Conservation (phyloP, 2,329 filamentous ascomycete genomes). For the Diaporthe longicolla region DNA sequence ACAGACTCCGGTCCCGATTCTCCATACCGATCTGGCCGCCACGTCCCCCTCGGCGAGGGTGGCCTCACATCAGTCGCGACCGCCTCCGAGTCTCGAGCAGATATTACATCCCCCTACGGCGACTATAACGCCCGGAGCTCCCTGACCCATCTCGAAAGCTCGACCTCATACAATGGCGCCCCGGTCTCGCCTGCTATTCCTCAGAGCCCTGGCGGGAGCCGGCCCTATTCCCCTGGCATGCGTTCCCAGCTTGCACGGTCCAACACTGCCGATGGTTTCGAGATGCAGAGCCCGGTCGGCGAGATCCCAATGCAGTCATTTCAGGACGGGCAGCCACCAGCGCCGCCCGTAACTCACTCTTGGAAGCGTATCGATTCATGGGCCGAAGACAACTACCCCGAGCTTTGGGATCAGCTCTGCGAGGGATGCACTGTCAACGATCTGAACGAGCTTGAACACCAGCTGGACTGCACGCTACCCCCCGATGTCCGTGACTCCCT, state of each 20-base stretch:
- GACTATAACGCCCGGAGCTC: conserved; percentile 76
- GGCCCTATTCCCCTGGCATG: conserved; percentile 92
- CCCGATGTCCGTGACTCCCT: conserved; percentile 94
- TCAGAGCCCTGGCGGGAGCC: conserved; percentile 70
- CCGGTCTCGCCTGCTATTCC: conserved; percentile 62
- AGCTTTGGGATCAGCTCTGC: conserved; percentile 92
- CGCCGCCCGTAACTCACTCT: conserved; percentile 88
- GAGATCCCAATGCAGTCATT: conserved; percentile 99
- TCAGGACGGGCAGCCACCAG: conserved; percentile 88
- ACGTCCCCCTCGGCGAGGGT: conserved; percentile 84
- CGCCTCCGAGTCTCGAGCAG: conserved; percentile 88
- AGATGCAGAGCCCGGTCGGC: conserved; percentile 76
- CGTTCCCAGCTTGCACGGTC: conserved; percentile 81
- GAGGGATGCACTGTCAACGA: conserved; percentile 95
- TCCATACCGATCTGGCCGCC: conserved; percentile 89
- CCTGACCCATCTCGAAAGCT: conserved; percentile 64
- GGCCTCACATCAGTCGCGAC: conserved; percentile 87
- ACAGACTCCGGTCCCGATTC: conserved; percentile 95
- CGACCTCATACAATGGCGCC: conserved; percentile 73
- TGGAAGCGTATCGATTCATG: conserved; percentile 96
- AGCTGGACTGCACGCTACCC: conserved; percentile 93
- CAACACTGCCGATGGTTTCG: conserved; percentile 75
- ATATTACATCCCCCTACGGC: conserved; percentile 83
- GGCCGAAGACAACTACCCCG: conserved; percentile 95
- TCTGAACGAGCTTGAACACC: conserved; percentile 95